Base-by-base conservation (phyloP, 208 protist species). In the Leishmania gerbilli region DNA sequence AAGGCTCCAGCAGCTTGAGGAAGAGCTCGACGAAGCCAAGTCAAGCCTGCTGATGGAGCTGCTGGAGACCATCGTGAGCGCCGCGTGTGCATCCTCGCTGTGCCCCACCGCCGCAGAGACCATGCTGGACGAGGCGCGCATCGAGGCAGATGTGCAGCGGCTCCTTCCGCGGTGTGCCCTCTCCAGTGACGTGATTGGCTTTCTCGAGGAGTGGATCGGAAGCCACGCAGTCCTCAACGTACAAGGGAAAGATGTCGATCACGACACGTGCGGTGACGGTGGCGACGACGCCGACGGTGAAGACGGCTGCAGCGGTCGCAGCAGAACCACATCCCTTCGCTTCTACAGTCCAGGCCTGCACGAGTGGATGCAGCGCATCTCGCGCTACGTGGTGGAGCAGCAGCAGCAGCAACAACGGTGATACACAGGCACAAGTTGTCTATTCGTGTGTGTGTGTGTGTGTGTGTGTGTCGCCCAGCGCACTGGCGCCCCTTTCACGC, bases 321-420 rank as follows among this genome's bases (percentile, higher is more conserved):
- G 69, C 68, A 64, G 79, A 53, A 40, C 74, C 64, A 87, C 78
- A 60, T 74, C 84, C 5, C 17, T 84, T 60, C 53, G 79, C 76
- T 91, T 91, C 82, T 90, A 90, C 82, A 80, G 92, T 56, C 85
- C 90, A 55, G 91, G 89, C 8, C 40, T 97, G 71, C 88, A 97
- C 76, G 91, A 91, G 75, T 97, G 93, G 93, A 93, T 95, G 89
- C 47, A 79, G 13, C 88, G 90, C 37, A 72, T 97, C 31, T 86
- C 82, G 19, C 67, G 79, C 31, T 95, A 90, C 74, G 79, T 91
- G 60, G 76, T 80, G n/a, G 71, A 79, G 84, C 72, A 84, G 76
- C 87, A 86, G 64, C 82, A 86, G 68, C 78, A 74, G 71, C 67
- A 79, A 53, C 74, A 79, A 62, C 74, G 77, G 72, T 76, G 72